These are phyloP conservation scores for Neoboletus subvelutipes DNA, from an alignment of 768 basidiomycete genomes.

Conservation along the genomic window DNA sequence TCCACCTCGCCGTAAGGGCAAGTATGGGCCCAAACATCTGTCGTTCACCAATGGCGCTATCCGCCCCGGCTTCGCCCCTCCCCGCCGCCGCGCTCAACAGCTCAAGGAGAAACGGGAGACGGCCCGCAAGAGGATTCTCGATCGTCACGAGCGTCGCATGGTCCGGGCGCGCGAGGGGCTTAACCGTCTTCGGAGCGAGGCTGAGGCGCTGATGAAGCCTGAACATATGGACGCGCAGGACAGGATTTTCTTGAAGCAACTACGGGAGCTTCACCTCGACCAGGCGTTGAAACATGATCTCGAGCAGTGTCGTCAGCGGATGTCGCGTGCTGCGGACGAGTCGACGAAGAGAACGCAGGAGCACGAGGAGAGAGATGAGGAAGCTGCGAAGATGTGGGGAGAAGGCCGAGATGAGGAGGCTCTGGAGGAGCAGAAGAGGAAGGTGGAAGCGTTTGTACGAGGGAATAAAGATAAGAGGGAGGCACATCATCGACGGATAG, in stretches of 20 bases:
- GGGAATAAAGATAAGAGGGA: constrained; percentile 4
- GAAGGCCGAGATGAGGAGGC: constrained; percentile 16
- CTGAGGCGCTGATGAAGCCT: constrained; percentile 19
- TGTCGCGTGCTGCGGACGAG: constrained; percentile 24
- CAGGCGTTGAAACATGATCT: constrained; percentile 13
- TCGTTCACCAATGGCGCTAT: constrained; percentile 4
- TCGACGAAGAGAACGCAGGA: constrained; percentile 12
- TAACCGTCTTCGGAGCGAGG: constrained; percentile 7
- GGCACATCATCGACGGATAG: constrained; percentile 4
- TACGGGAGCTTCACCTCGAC: constrained; percentile 17
- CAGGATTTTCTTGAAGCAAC: constrained; percentile 26
- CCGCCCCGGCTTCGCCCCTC: not conserved
- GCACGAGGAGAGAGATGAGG: constrained; percentile 20
- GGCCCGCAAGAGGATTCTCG: not conserved
- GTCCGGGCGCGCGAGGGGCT: constrained; percentile 1
- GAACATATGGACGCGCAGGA: constrained; percentile 20
- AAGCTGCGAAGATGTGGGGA: constrained; percentile 17
- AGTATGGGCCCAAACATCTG: constrained; percentile 17
- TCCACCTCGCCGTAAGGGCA: constrained; percentile 10
- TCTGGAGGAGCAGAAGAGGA: constrained; percentile 13
- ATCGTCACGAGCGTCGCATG: constrained; percentile 4
- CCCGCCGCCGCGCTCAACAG: constrained; percentile 2
- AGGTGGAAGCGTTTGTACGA: constrained; percentile 23
- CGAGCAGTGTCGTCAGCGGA: constrained; percentile 20
- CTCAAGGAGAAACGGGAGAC: constrained; percentile 12